Evolutionary conservation across 148 eudicot species (phyloP).

Genomic region (Rhododendron ferrugineum): DNA sequence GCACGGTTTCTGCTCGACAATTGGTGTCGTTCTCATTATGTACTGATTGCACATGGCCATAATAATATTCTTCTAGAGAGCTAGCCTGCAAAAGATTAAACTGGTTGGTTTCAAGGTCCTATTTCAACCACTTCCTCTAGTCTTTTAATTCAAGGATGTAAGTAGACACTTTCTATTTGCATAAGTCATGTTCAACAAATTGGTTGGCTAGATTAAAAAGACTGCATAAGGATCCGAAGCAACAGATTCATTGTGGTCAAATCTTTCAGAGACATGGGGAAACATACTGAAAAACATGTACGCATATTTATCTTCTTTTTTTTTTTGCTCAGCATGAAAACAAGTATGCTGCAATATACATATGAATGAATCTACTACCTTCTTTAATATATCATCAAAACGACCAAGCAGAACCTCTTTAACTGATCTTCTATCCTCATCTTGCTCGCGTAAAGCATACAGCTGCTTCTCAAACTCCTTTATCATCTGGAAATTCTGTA

Average conservation of each 20-base stretch:
- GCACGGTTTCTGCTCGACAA: slow-evolving; percentile 9
- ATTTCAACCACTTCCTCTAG: background rate
- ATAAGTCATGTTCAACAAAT: background rate
- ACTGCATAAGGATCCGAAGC: background rate
- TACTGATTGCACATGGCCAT: slow-evolving; percentile 18
- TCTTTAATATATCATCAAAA: slow-evolving; percentile 46
- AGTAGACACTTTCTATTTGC: background rate
- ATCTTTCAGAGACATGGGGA: background rate
- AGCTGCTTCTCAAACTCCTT: slow-evolving; percentile 47
- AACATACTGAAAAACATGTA: background rate
- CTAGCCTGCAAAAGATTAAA: slow-evolving; percentile 39
- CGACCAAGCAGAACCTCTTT: slow-evolving; percentile 49
- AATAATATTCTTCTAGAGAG: slow-evolving; percentile 33
- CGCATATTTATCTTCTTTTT: too few species aligned
- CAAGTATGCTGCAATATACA: background rate
- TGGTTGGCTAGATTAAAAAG: background rate
- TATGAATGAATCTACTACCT: slow-evolving; percentile 34
- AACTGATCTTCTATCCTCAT: slow-evolving; percentile 40
- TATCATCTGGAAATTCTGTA: slow-evolving; percentile 51
- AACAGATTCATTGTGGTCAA: background rate
- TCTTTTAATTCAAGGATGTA: background rate
- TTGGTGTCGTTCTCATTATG: slow-evolving; percentile 7
- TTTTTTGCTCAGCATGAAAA: too few species aligned
- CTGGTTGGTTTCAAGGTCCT: slow-evolving; percentile 6
- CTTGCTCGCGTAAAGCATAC: slow-evolving; percentile 29